These are phyloP conservation scores for Yamadazyma songkhlaensis DNA, from an alignment of 1,139 yeast genomes.

Conservation along the genomic window DNA sequence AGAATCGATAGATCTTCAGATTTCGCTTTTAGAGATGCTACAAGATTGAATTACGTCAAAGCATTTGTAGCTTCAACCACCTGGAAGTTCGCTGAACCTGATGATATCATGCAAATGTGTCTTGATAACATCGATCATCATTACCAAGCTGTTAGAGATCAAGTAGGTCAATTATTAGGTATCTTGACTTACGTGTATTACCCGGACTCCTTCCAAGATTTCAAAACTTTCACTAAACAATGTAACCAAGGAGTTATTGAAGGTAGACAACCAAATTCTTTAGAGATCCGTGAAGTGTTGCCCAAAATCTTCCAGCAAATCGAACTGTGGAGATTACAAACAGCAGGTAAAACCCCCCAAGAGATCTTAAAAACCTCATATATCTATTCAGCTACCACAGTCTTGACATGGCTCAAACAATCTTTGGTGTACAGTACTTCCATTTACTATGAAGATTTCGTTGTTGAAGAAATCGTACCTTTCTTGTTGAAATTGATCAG, in stretches of 20 bases:
- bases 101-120: conserved; percentile 45
- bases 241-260: conserved; percentile 20
- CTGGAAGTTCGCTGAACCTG: conserved; percentile 57
- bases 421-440: conserved; percentile 43
- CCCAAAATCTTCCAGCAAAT: conserved; percentile 41
- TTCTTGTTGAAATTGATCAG: conserved; percentile 64
- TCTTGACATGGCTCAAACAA: conserved; percentile 41
- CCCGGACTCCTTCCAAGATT: conserved; percentile 45
- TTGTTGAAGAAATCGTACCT: conserved; percentile 57
- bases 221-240: conserved; percentile 40
- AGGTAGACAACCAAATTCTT: neutral
- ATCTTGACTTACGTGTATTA: conserved; percentile 53
- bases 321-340: conserved; percentile 40
- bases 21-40: conserved; percentile 66
- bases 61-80: conserved; percentile 54
- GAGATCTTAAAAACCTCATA: conserved; percentile 46
- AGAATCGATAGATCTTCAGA: conserved; percentile 52
- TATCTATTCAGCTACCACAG: conserved; percentile 46
- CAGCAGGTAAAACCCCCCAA: conserved; percentile 37
- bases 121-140: conserved; percentile 55
- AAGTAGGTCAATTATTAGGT: conserved; percentile 64
- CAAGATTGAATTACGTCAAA: conserved; percentile 58
- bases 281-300: conserved; percentile 11
- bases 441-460: conserved; percentile 34
- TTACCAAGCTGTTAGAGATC: conserved; percentile 74